Percentiles rank a stretch among this genome's conserved stretches.
phyloP scores from a whole-genome alignment of 2,329 filamentous ascomycete species.

The Pseudogymnoascus sp. region DNA sequence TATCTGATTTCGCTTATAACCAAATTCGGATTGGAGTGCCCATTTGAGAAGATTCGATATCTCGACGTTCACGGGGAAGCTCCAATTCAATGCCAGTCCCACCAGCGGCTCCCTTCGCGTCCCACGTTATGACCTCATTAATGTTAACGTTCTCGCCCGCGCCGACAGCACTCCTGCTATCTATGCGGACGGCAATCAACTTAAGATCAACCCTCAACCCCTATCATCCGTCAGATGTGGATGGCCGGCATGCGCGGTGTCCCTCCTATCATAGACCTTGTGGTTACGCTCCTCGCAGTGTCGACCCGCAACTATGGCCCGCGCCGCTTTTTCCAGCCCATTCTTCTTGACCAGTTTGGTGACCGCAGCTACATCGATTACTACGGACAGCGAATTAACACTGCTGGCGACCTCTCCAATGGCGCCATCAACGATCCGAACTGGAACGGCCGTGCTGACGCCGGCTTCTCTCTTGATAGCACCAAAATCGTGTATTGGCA shows the following conservation, averaged over 20 bases:
- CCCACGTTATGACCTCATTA: constrained; percentile 34
- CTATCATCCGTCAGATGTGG: constrained; percentile 36
- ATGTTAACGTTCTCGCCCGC: constrained; percentile 32
- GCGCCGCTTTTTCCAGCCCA: constrained; percentile 41
- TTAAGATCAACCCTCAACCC: constrained; percentile 27
- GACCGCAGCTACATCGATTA: constrained; percentile 36
- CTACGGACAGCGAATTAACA: constrained; percentile 39
- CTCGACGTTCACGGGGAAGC: constrained; percentile 30
- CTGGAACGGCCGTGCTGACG: constrained; percentile 43
- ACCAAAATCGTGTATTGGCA: constrained; percentile 39
- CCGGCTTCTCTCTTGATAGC: constrained; percentile 35
- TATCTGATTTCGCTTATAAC: background rate
- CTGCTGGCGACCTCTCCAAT: constrained; percentile 27
- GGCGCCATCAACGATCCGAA: constrained; percentile 37
- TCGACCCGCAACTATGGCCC: constrained; percentile 40
- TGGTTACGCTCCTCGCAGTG: constrained; percentile 28
- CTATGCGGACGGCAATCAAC: constrained; percentile 20
- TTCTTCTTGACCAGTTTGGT: constrained; percentile 37
- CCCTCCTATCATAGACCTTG: constrained; percentile 36
- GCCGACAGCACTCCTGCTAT: constrained; percentile 21
- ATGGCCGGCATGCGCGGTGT: constrained; percentile 34
- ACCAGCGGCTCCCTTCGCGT: constrained; percentile 24
- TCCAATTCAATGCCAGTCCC: constrained; percentile 34
- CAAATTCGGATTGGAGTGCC: background rate
- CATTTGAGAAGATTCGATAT: too few species aligned